Base-by-base conservation (phyloP, 2,329 filamentous ascomycete genomes). In the Chrysosporium keratinophilum region DNA sequence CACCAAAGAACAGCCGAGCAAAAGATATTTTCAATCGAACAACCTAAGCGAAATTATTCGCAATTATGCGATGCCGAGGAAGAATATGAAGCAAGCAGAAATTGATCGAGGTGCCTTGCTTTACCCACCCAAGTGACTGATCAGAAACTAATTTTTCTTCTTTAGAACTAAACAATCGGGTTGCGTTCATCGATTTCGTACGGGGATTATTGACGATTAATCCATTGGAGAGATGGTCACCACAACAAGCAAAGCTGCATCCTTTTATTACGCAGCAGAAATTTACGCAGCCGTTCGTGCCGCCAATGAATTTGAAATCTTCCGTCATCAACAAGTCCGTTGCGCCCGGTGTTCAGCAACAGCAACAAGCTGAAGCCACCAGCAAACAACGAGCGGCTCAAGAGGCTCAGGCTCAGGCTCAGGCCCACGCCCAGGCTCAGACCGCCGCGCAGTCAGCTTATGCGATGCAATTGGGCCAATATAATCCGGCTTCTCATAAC, bases 241-340 rank as follows among this genome's bases (percentile, higher is more conserved):
- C 93, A 5, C 91, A 96, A 65, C 93, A 98, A 72, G 93, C 93
- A 34, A 96, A 96, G 67, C 75, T 96, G 56, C 93, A 98, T 67
- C 93, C 93, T 0, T 98, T 98, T 70, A 98, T 98, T 66, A 98
- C 93, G 0, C 93, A 98, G 67, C 87, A 94, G 66, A 98, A 97
- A 74, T 98, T 85, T 67, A 96, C 90, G 0, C 90, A 89, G 0
- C 89, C 90, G 2, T 98, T 98, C 66, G 87, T 97, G 46, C 93
- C 93, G 7, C 91, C 91, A 1, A 95, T 96, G 89, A 95, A 95
- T 65, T 75, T 97, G 56, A 96, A 96, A 69, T 83, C 88, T 17
- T 88, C 86, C 63, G 86, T 87, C 1, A 77, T 87, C 52, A 90
- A 87, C 67, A 81, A 93, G 64, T 94, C 91, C 17, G 88, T 90